Evolutionary conservation across 805 yeast genomes (phyloP).

Genomic region (Wickerhamiella domercqiae): DNA sequence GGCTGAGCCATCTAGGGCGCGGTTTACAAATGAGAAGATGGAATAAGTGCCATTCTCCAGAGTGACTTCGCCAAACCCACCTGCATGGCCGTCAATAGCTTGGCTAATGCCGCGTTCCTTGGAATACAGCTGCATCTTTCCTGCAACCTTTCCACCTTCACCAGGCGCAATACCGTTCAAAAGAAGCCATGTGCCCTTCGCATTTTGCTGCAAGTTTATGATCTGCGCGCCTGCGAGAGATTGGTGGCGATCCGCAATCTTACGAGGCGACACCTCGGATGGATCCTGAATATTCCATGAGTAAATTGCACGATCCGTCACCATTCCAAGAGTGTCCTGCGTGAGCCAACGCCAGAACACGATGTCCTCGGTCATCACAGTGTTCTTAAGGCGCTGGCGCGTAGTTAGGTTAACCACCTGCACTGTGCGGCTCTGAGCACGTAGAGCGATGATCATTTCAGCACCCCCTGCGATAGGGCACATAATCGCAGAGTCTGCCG

Average conservation of each 20-base stretch:
- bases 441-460: conserved; percentile 65
- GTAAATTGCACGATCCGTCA: conserved; percentile 61
- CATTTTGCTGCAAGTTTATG: conserved; percentile 76
- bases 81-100: conserved; percentile 96
- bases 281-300: conserved; percentile 77
- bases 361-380: conserved; percentile 74
- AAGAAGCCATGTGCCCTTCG: conserved; percentile 80
- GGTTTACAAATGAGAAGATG: conserved; percentile 83
- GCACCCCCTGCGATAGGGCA: conserved; percentile 47
- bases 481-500: conserved; percentile 95
- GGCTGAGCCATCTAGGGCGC: conserved; percentile 60
- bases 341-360: conserved; percentile 92
- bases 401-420: conserved; percentile 78
- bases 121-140: conserved; percentile 86
- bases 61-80: conserved; percentile 64
- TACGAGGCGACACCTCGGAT: conserved; percentile 60
- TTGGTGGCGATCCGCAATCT: conserved; percentile 71
- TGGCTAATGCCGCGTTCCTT: conserved; percentile 84
- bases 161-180: conserved; percentile 80
- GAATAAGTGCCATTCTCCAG: conserved; percentile 59
- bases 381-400: conserved; percentile 79
- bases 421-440: conserved; percentile 92
- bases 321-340: conserved; percentile 59
- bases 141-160: conserved; percentile 85
- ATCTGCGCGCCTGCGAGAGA: conserved; percentile 65